Conservation (phyloP, 768 basidiomycete genomes). For the Leccinum olivaceopallidum region DNA sequence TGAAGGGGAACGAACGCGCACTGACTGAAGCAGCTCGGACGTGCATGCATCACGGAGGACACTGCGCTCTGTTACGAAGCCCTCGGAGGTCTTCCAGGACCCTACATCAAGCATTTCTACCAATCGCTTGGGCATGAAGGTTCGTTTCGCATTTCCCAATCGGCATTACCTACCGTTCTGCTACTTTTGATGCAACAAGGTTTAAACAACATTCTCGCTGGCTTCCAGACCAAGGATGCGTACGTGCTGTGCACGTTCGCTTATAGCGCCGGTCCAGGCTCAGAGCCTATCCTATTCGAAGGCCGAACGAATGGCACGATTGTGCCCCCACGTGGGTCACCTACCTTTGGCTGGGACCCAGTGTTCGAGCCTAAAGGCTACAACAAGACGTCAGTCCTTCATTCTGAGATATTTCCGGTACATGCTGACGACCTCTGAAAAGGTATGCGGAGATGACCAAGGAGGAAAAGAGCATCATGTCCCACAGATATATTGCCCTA, state of each 20-base stretch:
- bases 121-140: conserved; percentile 83
- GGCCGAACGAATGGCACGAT: conserved; percentile 89
- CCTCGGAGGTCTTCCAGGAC: conserved; percentile 91
- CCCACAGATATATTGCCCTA: conserved; percentile 65
- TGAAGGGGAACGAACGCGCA: neutral
- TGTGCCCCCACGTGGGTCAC: conserved; percentile 78
- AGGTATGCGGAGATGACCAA: conserved; percentile 72
- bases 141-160: conserved; percentile 20
- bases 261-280: conserved; percentile 81
- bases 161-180: neutral
- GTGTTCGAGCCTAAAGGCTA: conserved; percentile 77
- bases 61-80: conserved; percentile 93
- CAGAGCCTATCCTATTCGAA: conserved; percentile 81
- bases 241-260: conserved; percentile 96
- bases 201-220: conserved; percentile 77
- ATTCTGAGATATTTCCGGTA: neutral
- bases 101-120: conserved; percentile 96
- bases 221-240: conserved; percentile 76
- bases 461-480: conserved; percentile 62
- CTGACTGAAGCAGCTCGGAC: conserved; percentile 39
- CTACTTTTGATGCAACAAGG: conserved; percentile 38
- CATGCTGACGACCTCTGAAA: neutral
- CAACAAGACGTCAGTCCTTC: conserved; percentile 66
- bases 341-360: conserved; percentile 89
- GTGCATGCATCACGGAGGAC: conserved; percentile 81